These are phyloP conservation scores for Verbena officinalis DNA, from an alignment of 257 asterid species.

Conservation along the genomic window DNA sequence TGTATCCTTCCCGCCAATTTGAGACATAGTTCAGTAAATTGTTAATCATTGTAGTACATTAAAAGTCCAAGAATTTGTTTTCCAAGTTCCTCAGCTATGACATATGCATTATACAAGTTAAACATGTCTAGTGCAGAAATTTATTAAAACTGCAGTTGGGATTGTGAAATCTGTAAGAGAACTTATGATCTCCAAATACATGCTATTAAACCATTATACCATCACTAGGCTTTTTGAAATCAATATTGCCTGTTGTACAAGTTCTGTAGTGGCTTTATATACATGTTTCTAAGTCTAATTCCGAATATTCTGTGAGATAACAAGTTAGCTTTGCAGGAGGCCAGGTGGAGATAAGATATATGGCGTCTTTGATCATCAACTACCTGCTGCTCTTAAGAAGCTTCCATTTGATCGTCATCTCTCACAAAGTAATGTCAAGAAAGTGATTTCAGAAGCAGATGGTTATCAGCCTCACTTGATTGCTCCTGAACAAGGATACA, in stretches of 20 bases:
- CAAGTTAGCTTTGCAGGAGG: conserved; percentile 60
- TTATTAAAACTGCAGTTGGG: not conserved
- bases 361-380: conserved; percentile 91
- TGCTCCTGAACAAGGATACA: conserved; percentile 99
- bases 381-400: conserved; percentile 92
- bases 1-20: not conserved
- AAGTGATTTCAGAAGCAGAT: conserved; percentile 93
- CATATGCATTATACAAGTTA: too few relatives aligned
- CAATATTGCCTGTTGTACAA: not conserved
- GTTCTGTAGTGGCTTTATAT: conserved; percentile 7
- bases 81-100: not conserved
- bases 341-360: conserved; percentile 93
- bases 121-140: not conserved
- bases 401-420: conserved; percentile 98
- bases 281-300: not conserved
- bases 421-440: conserved; percentile 77
- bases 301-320: conserved; percentile 4
- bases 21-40: not conserved
- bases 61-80: not conserved
- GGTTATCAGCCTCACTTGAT: conserved; percentile 98
- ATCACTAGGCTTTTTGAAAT: conserved; percentile 14
- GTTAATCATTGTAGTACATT: not conserved
- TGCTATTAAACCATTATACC: too few relatives aligned
- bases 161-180: conserved; percentile 1
- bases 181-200: not conserved